These are phyloP conservation scores for Macrolepiota fuliginosa DNA, from an alignment of 768 basidiomycete species.

Conservation along the genomic window DNA sequence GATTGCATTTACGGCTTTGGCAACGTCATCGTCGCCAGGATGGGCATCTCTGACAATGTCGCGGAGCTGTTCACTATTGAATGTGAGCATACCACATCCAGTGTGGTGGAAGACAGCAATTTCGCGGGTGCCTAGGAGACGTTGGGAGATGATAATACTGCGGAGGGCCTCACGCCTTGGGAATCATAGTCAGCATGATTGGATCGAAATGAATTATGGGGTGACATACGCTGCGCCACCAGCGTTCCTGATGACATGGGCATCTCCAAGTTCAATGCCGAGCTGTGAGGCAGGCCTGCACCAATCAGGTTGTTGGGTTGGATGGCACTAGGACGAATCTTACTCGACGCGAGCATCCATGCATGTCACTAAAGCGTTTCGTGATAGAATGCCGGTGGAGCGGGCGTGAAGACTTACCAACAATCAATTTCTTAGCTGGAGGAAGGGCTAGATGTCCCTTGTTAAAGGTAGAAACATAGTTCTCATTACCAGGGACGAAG, in stretches of 20 bases:
- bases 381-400: not conserved
- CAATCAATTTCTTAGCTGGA: constrained; percentile 31
- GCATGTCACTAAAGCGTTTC: constrained; percentile 47
- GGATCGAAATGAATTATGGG: not conserved
- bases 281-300: constrained; percentile 54
- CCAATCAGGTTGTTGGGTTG: constrained; percentile 3
- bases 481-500: constrained; percentile 39
- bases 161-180: constrained; percentile 61
- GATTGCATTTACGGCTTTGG: constrained; percentile 35
- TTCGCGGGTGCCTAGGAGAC: constrained; percentile 67
- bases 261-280: constrained; percentile 64
- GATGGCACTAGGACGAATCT: constrained; percentile 12
- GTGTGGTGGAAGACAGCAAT: constrained; percentile 71
- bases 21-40: constrained; percentile 30
- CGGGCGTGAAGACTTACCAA: constrained; percentile 21
- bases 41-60: constrained; percentile 45
- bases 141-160: constrained; percentile 69
- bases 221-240: constrained; percentile 57
- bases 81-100: constrained; percentile 71
- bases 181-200: not conserved
- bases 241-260: constrained; percentile 75
- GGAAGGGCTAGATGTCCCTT: constrained; percentile 35
- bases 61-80: constrained; percentile 49
- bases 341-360: constrained; percentile 77
- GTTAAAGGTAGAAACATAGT: constrained; percentile 45